Evolutionary conservation across 805 yeast species (phyloP), one percentile per base, ranked within the genome.

Genomic region (Priceomyces fermenticarens): DNA sequence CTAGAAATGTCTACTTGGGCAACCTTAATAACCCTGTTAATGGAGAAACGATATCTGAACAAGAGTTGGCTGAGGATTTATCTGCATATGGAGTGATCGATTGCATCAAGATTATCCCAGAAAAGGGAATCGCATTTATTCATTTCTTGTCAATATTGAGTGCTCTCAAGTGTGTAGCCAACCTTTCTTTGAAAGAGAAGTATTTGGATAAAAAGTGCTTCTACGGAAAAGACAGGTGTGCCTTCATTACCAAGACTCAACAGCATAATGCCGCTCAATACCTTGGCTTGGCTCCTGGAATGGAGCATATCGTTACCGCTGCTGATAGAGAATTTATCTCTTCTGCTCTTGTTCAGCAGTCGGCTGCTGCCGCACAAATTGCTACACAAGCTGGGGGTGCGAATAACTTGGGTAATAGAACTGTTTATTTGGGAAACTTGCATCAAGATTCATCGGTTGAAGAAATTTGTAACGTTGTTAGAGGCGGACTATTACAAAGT

Each of bases 251-350:
- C 17, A 88, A 88, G 61, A 86, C 97, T 12, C 97, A 93, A 64
- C 96, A 89, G 65, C 97, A 90, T 58, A 89, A 91, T 59, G 98
- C 97, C 13, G 96, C 97, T 3, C 96, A 90, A 60, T 91, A 88
- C 58, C 67, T 91, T 41, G 97, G 97, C 1, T 72, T 89, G 45
- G 88, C 93, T 33, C 95, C 96, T 13, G 93, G 95, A 23, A 78
- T 83, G 75, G 95, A 86, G 55, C 87, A 85, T 55, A 69, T 85
- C 42, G 80, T 85, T 20, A 83, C 88, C 43, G 81, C 81, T 41
- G 84, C 86, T 7, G 83, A 78, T 52, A 63, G 81, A 36, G 83
- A 78, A 53, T 67, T 76, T 47, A 78, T 78, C 48, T 83, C 90
- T 0, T 77, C 81, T 32, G 87, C 91, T 6, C 72, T 90, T 41